Base-by-base conservation (phyloP, 345 rosid genomes). In the Syzygium aqueum region DNA sequence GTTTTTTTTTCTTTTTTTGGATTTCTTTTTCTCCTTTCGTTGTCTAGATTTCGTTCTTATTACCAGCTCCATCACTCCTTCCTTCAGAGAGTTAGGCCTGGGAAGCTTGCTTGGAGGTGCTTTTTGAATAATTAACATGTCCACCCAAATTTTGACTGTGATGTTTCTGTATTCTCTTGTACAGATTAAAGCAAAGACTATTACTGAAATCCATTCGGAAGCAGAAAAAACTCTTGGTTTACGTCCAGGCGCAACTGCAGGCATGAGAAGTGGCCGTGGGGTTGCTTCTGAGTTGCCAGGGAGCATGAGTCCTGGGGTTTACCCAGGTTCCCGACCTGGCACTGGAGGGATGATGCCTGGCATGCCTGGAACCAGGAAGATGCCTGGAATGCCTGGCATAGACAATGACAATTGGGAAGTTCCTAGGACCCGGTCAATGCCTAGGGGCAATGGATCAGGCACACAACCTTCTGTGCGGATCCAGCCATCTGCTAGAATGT, bases 301-400 rank as follows among this genome's bases (percentile, higher is more conserved):
- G 88, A 92, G 27, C 49, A 73, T 49, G 3, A 19, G 94, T 40
- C 90, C 97, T 50, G 94, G 90, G 11, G 92, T 91, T 89, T 92
- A 92, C 88, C 97, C 95, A 37, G 92, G 92, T 53, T 89, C 90
- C 52, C 92, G 97, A 52, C 98, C 98, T 87, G 98, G 98, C 73
- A 52, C 94, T 2, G 99, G 99, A 15, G 98, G 98, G 51, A 90
- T 97, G 98, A 97, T 97, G 98, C 99, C 99, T 84, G 99, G 98
- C 87, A 95, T 95, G 98, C 99, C 99, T 23, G 98, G 98, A 84
- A 88, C 92, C 6, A 94, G 98, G 90, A 95, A 94, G 91, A 95
- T 96, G 97, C 98, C 96, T 43, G 98, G 98, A 53, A 92, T 93
- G 95, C 99, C 97, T 65, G 98, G 95, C 61, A 87, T 88, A 77